These are phyloP conservation scores for Leishmania turanica DNA, from an alignment of 208 protist species.

Conservation along the genomic window DNA sequence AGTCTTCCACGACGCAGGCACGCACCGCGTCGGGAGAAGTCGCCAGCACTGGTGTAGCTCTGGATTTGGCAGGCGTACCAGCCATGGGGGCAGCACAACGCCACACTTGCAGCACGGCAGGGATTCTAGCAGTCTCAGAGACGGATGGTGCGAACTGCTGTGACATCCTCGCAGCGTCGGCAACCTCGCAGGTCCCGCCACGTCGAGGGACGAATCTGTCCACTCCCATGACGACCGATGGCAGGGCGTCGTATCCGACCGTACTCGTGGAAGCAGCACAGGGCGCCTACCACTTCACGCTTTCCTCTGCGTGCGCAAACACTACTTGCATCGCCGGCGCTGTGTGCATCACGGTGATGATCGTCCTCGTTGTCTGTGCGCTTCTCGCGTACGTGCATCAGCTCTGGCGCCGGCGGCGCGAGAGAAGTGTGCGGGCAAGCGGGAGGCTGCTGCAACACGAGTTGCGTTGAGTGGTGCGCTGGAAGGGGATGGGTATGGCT, in stretches of 20 bases:
- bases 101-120: neutral
- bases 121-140: conserved; percentile 3
- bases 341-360: conserved; percentile 12
- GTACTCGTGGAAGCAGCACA: neutral
- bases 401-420: conserved; percentile 8
- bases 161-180: neutral
- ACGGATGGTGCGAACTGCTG: neutral
- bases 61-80: neutral
- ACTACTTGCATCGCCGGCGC: conserved; percentile 10
- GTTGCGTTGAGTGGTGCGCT: conserved; percentile 1
- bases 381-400: conserved; percentile 22
- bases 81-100: neutral
- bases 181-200: neutral
- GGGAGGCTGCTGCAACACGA: conserved; percentile 13
- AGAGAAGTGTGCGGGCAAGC: conserved; percentile 11
- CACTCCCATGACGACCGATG: neutral
- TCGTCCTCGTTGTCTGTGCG: conserved; percentile 21
- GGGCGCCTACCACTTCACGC: neutral
- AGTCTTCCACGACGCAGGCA: neutral
- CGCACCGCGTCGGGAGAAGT: neutral
- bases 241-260: neutral
- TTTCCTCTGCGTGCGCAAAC: neutral
- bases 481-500: neutral
- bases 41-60: neutral
- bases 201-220: neutral